A percentile compares a stretch with the other conserved stretches of the same genome.
These are phyloP conservation scores for Fusarium drepaniforme DNA, from an alignment of 2,329 filamentous ascomycete genomes.

Conservation along the genomic window DNA sequence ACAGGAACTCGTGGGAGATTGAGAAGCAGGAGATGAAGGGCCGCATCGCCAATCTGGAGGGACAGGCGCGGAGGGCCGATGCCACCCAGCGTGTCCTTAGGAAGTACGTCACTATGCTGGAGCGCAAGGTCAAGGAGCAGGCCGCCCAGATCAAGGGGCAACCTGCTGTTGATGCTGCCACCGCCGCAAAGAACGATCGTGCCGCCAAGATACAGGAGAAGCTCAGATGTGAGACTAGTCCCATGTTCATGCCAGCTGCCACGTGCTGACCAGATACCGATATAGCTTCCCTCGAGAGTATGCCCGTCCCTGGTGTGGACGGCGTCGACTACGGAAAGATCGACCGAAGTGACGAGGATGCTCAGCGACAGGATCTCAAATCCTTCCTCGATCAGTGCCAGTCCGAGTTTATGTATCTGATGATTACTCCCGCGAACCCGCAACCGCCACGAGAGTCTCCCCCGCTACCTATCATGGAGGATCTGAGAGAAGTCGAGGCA, in stretches of 20 bases:
- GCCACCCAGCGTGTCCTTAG: slow-evolving; percentile 89
- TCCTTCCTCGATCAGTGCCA: slow-evolving; percentile 74
- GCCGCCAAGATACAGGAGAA: slow-evolving; percentile 68
- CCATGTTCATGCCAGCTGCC: neutral
- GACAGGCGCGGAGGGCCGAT: slow-evolving; percentile 87
- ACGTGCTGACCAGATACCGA: slow-evolving; percentile 23
- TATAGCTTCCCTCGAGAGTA: slow-evolving; percentile 58
- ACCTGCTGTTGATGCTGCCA: slow-evolving; percentile 51
- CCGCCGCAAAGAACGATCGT: slow-evolving; percentile 64
- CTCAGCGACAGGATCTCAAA: slow-evolving; percentile 66
- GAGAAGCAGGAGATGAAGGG: slow-evolving; percentile 99
- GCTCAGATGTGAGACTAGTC: slow-evolving; percentile 60
- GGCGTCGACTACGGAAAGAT: slow-evolving; percentile 60
- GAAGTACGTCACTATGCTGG: slow-evolving; percentile 90
- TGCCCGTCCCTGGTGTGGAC: slow-evolving; percentile 58
- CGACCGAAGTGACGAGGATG: slow-evolving; percentile 60
- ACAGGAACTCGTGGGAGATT: slow-evolving; percentile 98
- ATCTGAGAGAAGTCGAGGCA: slow-evolving; percentile 68
- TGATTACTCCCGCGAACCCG: slow-evolving; percentile 76
- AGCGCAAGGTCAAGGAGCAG: slow-evolving; percentile 88
- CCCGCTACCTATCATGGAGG: slow-evolving; percentile 69
- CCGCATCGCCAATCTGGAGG: slow-evolving; percentile 93
- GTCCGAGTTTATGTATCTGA: slow-evolving; percentile 75
- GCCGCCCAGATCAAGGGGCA: slow-evolving; percentile 74
- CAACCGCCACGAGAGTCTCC: slow-evolving; percentile 73